Conservation (phyloP, 2,329 filamentous ascomycete genomes). For the Claviceps digitariae region DNA sequence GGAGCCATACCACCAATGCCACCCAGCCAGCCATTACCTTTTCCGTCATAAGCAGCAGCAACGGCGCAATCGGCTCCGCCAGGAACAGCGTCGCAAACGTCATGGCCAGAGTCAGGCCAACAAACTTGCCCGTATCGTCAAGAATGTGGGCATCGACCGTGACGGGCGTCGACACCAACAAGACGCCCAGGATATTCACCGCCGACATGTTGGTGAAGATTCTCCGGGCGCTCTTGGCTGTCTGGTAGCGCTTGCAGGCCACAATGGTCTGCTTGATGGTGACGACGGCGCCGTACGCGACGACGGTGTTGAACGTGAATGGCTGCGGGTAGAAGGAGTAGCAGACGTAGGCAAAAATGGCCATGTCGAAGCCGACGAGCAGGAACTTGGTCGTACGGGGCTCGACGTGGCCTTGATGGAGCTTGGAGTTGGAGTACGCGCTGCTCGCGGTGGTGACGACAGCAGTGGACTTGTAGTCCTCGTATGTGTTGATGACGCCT, state of each 20-base stretch:
- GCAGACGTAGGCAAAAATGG: no score
- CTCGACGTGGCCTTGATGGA: no score
- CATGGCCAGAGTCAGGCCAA: slow-evolving; percentile 9
- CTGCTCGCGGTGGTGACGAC: no score
- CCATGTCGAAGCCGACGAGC: no score
- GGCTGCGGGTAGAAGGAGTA: no score
- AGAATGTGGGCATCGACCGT: slow-evolving; percentile 8
- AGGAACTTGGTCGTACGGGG: no score
- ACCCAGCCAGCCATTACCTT: background rate
- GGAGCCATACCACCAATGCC: background rate
- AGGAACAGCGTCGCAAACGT: slow-evolving; percentile 9
- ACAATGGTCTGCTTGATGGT: no score
- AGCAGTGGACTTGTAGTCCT: no score
- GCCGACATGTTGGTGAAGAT: slow-evolving; percentile 12
- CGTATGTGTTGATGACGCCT: no score
- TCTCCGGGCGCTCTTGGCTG: slow-evolving; percentile 8
- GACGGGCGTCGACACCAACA: slow-evolving; percentile 10
- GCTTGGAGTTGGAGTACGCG: no score
- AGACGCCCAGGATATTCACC: slow-evolving; percentile 10
- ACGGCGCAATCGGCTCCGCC: slow-evolving; percentile 10
- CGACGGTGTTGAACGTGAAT: no score
- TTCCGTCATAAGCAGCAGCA: slow-evolving; percentile 8
- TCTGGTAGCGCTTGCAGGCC: slow-evolving; percentile 11
- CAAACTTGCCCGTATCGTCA: slow-evolving; percentile 6
- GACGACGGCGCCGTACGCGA: no score